phyloP scores from a whole-genome alignment of 2,329 filamentous ascomycete genomes.

The Sporothrix schenckii region DNA sequence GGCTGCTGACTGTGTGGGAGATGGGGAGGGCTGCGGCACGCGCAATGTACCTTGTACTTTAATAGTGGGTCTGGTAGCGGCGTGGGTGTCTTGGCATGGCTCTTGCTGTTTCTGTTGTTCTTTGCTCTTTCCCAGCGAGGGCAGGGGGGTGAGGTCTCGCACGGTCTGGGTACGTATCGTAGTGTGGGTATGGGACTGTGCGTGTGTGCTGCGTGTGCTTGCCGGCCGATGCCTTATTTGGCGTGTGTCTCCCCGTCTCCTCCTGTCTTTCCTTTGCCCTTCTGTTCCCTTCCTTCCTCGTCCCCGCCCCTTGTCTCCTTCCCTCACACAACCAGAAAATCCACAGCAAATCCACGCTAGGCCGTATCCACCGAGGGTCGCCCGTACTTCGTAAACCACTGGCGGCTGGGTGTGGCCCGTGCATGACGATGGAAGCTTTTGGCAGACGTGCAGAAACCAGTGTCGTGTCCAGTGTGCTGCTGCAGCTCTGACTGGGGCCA shows the following conservation, averaged over 20 bases:
- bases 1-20: conserved; percentile 27
- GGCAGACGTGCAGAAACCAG: neutral
- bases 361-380: conserved; percentile 18
- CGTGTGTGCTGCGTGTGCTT: conserved; percentile 21
- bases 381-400: conserved; percentile 6
- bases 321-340: conserved; percentile 19
- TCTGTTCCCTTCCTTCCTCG: neutral
- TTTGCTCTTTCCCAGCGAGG: neutral
- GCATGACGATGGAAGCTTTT: neutral
- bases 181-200: conserved; percentile 8
- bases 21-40: conserved; percentile 27
- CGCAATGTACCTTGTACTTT: conserved; percentile 27
- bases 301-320: conserved; percentile 8
- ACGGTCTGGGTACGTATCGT: neutral
- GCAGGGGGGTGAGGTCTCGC: neutral
- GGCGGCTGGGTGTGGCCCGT: conserved; percentile 30
- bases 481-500: conserved; percentile 12
- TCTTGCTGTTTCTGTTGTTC: neutral
- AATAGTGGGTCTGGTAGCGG: conserved; percentile 12
- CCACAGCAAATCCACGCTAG: conserved; percentile 28
- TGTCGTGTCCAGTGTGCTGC: neutral
- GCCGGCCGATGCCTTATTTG: conserved; percentile 22
- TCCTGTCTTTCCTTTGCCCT: neutral
- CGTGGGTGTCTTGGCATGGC: conserved; percentile 6
- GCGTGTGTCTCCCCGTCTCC: neutral